Conservation (phyloP, 208 protist genomes). For the Leishmania martiniquensis region DNA sequence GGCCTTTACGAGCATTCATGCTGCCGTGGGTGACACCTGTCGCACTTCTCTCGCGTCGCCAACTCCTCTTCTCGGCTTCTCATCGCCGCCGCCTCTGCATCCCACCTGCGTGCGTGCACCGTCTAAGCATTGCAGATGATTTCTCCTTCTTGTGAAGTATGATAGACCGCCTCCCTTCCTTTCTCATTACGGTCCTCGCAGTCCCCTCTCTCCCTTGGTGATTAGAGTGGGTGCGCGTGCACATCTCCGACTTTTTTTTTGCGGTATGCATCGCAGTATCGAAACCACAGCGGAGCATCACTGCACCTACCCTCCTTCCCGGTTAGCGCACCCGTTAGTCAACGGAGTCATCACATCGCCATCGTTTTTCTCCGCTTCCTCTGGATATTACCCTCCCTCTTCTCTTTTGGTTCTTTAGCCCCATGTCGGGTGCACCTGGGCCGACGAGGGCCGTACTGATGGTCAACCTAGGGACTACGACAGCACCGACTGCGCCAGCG, state of each 20-base stretch:
- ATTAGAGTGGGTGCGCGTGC: no score
- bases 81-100: not conserved
- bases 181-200: no score
- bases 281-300: not conserved
- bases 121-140: not conserved
- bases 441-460: constrained; percentile 40
- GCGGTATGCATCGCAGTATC: no score
- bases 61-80: not conserved
- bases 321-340: not conserved
- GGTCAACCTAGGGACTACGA: constrained; percentile 39
- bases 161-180: not conserved
- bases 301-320: not conserved
- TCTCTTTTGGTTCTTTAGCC: constrained; percentile 7
- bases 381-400: not conserved
- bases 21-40: not conserved
- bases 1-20: not conserved
- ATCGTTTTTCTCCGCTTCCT: not conserved
- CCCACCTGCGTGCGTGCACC: no score
- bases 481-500: constrained; percentile 18
- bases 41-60: not conserved
- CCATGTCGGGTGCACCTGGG: not conserved
- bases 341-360: no score
- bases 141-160: not conserved
- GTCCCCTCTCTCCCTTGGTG: no score
- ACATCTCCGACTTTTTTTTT: no score